Conservation (phyloP, 2,329 filamentous ascomycete genomes). For the Coccinonectria pachysandricola region DNA sequence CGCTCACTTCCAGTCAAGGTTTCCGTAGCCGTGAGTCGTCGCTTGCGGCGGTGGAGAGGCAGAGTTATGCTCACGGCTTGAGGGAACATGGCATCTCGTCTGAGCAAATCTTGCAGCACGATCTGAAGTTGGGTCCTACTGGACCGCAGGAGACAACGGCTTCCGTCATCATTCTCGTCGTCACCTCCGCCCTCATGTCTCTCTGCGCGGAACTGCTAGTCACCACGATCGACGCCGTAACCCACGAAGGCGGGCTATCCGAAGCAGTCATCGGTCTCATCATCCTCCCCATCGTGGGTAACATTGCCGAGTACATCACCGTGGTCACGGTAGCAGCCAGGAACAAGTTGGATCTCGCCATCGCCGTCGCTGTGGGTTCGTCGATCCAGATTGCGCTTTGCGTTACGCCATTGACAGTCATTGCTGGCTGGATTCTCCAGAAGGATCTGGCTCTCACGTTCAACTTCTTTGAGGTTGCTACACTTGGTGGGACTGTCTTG, state of each 20-base stretch:
- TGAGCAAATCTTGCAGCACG: neutral
- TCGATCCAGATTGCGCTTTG: slow-evolving; percentile 53
- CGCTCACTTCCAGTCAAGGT: slow-evolving; percentile 12
- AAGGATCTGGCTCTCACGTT: slow-evolving; percentile 58
- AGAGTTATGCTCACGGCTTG: neutral
- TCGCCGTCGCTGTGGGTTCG: slow-evolving; percentile 50
- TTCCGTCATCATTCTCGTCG: slow-evolving; percentile 39
- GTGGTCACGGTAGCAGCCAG: slow-evolving; percentile 48
- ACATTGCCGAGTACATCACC: slow-evolving; percentile 53
- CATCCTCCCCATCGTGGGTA: slow-evolving; percentile 51
- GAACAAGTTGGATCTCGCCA: slow-evolving; percentile 52
- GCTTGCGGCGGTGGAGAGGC: slow-evolving; percentile 1
- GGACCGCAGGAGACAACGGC: slow-evolving; percentile 24
- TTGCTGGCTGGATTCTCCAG: slow-evolving; percentile 47
- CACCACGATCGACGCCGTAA: slow-evolving; percentile 45
- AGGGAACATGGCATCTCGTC: slow-evolving; percentile 1
- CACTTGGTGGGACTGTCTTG: slow-evolving; percentile 58
- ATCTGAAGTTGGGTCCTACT: slow-evolving; percentile 3
- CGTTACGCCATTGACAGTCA: slow-evolving; percentile 48
- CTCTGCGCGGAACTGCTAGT: slow-evolving; percentile 53
- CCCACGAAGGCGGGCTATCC: slow-evolving; percentile 36
- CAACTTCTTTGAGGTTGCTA: slow-evolving; percentile 64
- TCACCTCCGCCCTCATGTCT: slow-evolving; percentile 46
- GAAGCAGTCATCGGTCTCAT: slow-evolving; percentile 52
- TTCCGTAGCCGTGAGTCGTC: slow-evolving; percentile 15